Evolutionary conservation across 306 rosid genomes (phyloP), one percentile per base, ranked within the genome.

Genomic region (Glycyrrhiza uralensis): DNA sequence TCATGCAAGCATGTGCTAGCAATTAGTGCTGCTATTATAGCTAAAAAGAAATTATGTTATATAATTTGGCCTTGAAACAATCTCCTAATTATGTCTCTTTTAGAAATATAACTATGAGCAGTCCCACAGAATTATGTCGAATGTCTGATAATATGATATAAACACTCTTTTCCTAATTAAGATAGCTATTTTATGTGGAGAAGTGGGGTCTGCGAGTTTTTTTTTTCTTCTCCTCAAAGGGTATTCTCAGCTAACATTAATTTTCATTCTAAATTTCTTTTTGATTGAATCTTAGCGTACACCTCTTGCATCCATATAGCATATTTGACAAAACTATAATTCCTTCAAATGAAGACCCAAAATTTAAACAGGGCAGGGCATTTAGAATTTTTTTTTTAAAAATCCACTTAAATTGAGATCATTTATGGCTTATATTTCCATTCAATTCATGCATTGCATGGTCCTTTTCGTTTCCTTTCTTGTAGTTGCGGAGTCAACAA

Each of bases 1-100:
- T 80, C 95, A 83, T 72, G 85, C 90, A 84, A 65, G 42, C 97
- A 91, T 91, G 97, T 89, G 97, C 83, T 49, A 23, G 84, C 81
- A 73, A 83, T 86, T 78, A 83, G 80, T 74, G 82, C 54, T 56
- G 77, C 82, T 74, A 83, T 91, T 71, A 80, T 85, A 32, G 22
- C 59, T 44, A 30, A 61, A 74, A 80, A 44, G 44, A 79, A 84
- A 63, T 35, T 35, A 36, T 79, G 54, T 4, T 51, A 14, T 24
- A 11, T 64, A 49, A n/a, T n/a, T n/a, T 78, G 45, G 5, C 51
- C 68, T 60, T 58, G 6, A 71, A 54, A 78, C 68, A 54, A 71
- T 63, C 28, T 71, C 74, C 66, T 47, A 79, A 66, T 66, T 39
- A 79, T 79, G 76, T 47, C 76, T 66, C 76, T 79, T 73, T 73